A percentile compares a stretch with the other conserved stretches of the same genome.
Conservation (phyloP, 345 rosid species). For the Capsella bursapastoris region DNA sequence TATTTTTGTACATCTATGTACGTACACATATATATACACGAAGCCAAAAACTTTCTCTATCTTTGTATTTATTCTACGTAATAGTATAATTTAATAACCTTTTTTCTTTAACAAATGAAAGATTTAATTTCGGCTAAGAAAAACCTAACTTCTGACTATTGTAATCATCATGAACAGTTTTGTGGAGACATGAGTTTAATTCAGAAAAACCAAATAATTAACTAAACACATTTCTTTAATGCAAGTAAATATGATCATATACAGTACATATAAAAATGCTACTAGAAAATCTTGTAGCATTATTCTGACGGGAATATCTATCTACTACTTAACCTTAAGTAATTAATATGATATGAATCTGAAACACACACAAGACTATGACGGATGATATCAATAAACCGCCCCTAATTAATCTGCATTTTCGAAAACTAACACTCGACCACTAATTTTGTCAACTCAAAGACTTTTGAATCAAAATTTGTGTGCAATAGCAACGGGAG, state of each 20-base stretch:
- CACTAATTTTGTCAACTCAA: too few relatives aligned
- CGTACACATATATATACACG: slow-evolving; percentile 25
- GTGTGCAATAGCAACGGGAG: not conserved
- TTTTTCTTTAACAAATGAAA: not conserved
- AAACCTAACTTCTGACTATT: too few relatives aligned
- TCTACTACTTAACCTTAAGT: not conserved
- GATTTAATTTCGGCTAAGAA: not conserved
- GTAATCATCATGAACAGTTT: not conserved
- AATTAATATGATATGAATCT: too few relatives aligned
- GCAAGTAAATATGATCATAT: not conserved
- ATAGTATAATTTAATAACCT: not conserved
- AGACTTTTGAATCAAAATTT: not conserved
- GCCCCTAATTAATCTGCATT: not conserved
- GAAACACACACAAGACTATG: not conserved
- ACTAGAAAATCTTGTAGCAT: not conserved
- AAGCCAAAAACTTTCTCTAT: slow-evolving; percentile 4
- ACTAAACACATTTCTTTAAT: too few relatives aligned
- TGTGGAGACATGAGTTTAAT: not conserved
- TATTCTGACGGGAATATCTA: not conserved
- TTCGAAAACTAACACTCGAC: not conserved
- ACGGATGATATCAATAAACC: not conserved
- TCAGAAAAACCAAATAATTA: not conserved
- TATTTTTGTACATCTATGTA: slow-evolving; percentile 40
- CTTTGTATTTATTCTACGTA: not conserved
- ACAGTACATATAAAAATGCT: not conserved